phyloP scores from a whole-genome alignment of 2,329 filamentous ascomycete genomes.

The Scedosporium minutisporum region DNA sequence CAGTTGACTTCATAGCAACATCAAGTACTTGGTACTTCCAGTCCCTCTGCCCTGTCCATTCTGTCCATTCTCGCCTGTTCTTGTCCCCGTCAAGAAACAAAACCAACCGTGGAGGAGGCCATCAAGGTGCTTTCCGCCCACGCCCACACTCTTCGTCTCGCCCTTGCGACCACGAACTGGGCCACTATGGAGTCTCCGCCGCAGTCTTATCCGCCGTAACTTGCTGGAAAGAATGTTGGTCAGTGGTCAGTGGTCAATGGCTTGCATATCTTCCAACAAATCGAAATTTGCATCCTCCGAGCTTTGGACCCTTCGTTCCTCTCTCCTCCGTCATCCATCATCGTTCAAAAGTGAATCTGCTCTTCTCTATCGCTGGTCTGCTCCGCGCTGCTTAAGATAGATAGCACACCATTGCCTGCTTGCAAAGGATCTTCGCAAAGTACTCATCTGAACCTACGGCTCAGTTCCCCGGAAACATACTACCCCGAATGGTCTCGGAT shows the following conservation, averaged over 20 bases:
- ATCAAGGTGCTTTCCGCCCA: slow-evolving; percentile 7
- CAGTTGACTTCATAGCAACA: too few species aligned
- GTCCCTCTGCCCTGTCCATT: neutral
- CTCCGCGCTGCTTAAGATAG: neutral
- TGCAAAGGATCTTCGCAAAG: neutral
- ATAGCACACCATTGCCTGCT: neutral
- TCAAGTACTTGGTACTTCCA: neutral
- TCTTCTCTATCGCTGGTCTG: neutral
- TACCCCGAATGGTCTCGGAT: neutral
- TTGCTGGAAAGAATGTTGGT: neutral
- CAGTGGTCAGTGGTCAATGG: neutral
- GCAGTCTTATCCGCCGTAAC: neutral
- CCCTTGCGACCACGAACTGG: neutral
- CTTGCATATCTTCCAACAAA: neutral
- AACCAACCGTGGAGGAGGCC: slow-evolving; percentile 4
- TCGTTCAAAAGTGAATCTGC: neutral
- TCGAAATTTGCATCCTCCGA: neutral
- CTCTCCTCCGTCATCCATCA: neutral
- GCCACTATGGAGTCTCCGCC: neutral
- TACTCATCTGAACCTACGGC: neutral
- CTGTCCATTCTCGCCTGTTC: neutral
- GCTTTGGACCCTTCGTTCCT: neutral
- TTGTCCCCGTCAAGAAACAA: neutral
- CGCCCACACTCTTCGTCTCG: neutral
- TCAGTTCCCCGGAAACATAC: neutral